Base-by-base conservation (phyloP, 495 filamentous ascomycete species). In the Terfezia claveryi region DNA sequence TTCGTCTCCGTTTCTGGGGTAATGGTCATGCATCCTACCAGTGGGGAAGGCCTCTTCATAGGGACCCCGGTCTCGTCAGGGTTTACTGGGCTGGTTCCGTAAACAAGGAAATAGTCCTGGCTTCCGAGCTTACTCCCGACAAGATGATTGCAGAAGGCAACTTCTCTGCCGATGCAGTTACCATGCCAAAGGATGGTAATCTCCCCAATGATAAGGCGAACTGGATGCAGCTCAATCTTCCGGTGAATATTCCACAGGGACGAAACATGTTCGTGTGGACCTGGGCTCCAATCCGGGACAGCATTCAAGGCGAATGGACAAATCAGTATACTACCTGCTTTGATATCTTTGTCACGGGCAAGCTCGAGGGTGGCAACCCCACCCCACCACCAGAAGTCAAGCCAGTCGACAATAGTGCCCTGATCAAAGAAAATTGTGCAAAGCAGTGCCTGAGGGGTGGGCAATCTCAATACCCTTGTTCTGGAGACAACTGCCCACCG, bases 101-200 rank as follows among this genome's bases (percentile, higher is more conserved):
- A 37, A 58, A 65, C 32, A 49, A 36, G 23, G 63, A 66, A 38
- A 55, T 65, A 16, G 57, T 27, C 4, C 23, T 54, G 8, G 59
- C 56, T 54, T 52, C 50, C 23, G 51, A 66, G 10, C 54, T 66
- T 46, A 61, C 17, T 9, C 49, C 62, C 41, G 16, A 50, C 27
- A 63, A 65, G 53, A 66, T 61, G 60, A 10, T 66, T 10, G 57
- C 58, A 27, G 63, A 66, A 46, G 54, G 38, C 10, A 65, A 65
- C 36, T 66, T 66, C 50, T 60, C 57, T 10, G 56, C n/a, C 11
- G 56, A 65, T 38, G 38, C 57, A 20, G 36, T 58, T 32, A 58
- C 49, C 17, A 2, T 10, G 10, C 9, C 36, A n/a, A 55, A 16
- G 37, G 9, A 55, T 4, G 20, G 37, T 3, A 55, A 38, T n/a